These are phyloP conservation scores for Saccharomycopsis hybrid DNA, from an alignment of 1,139 yeast species.

Conservation along the genomic window DNA sequence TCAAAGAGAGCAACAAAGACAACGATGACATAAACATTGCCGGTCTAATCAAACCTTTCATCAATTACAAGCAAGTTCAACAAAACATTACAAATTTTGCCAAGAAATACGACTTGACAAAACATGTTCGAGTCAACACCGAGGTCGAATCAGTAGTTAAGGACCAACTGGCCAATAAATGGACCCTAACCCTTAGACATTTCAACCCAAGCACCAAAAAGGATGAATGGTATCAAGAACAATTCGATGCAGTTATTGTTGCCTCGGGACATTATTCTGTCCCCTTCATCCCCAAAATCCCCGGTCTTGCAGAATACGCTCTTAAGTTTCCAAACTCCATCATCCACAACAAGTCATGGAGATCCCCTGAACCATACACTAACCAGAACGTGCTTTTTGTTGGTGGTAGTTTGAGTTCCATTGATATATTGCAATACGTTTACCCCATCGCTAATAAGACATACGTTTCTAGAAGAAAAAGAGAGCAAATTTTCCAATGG, in stretches of 20 bases:
- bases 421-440: constrained; percentile 46
- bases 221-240: constrained; percentile 31
- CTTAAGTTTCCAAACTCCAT: constrained; percentile 33
- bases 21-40: constrained; percentile 8
- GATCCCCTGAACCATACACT: constrained; percentile 29
- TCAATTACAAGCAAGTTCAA: constrained; percentile 36
- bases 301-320: constrained; percentile 37
- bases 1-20: constrained; percentile 5
- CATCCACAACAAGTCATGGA: constrained; percentile 38
- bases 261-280: constrained; percentile 44
- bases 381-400: constrained; percentile 41
- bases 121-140: constrained; percentile 35
- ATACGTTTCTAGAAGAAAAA: constrained; percentile 32
- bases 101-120: constrained; percentile 28
- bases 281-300: constrained; percentile 40
- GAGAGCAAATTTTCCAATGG: constrained; percentile 27
- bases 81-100: constrained; percentile 31
- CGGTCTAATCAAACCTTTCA: constrained; percentile 34
- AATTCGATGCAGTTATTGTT: constrained; percentile 40
- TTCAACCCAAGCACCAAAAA: constrained; percentile 24
- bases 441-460: constrained; percentile 37
- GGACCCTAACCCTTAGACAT: constrained; percentile 34
- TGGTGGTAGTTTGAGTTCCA: constrained; percentile 47
- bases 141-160: constrained; percentile 36
- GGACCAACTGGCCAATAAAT: constrained; percentile 29